Base-by-base conservation (phyloP, 2,329 filamentous ascomycete genomes). In the Scedosporium aurantiacum region DNA sequence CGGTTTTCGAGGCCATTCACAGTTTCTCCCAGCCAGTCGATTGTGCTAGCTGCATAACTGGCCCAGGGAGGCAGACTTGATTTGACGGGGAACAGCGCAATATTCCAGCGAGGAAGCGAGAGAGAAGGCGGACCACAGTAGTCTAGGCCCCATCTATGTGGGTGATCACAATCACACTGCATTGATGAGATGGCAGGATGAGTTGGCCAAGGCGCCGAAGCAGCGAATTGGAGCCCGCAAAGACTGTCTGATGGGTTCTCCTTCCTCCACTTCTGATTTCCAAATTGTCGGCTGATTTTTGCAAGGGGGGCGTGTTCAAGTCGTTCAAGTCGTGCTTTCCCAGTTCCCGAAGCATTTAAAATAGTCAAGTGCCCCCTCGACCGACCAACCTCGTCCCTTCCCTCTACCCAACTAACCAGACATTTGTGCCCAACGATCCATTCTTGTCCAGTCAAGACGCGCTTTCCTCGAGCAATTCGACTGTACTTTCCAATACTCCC, bases 311-410 rank as follows among this genome's bases (percentile, higher is more conserved):
- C 18, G 50, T 23, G 50, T 37, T 37, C 10, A 10, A 37, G 32
- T 54, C 18, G 18, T 14, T 14, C 2, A 23, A 25, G 50, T 54
- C 50, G 50, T 23, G 18, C 27, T 57, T 57, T 21, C 27, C 27
- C 25, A 28, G 28, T 32, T 16, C 52, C 23, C 32, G n/a, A 6
- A 23, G 25, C 47, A 60, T 60, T 60, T 81, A 81, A 81, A 81
- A 79, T 74, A 76, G 75, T 74, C 74, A 72, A 69, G 70, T 73
- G 74, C 77, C 78, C 76, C 74, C 71, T 67, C 71, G 69, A 73
- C 74, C 73, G 72, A 72, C 75, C 70, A 41, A 69, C 23, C 64
- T 63, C 58, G 65, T 68, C 66, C 67, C 68, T 61, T 62, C 67
- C 68, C 65, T 65, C 68, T 72, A 73, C 74, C 75, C 72, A 75